Percentiles rank a stretch among this genome's conserved stretches.
phyloP scores from a whole-genome alignment of 495 filamentous ascomycete species.

The Cercophora scortea region DNA sequence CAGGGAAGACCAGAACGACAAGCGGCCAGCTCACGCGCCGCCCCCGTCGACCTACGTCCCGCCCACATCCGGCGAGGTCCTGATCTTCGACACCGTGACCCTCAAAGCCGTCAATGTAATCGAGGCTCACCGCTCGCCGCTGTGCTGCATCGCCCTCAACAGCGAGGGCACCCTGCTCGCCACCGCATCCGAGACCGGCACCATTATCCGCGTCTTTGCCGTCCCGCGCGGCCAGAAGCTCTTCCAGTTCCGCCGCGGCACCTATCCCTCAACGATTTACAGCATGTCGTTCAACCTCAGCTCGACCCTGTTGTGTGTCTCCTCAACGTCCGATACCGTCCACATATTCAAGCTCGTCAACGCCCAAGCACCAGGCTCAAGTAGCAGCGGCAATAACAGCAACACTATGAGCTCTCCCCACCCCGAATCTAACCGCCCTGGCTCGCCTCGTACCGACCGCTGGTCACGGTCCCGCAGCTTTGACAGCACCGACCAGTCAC shows the following conservation, averaged over 20 bases:
- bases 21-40: conserved; percentile 75
- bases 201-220: conserved; percentile 91
- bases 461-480: conserved; percentile 39
- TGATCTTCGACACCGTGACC: conserved; percentile 82
- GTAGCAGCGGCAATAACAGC: neutral
- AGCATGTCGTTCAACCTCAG: conserved; percentile 99
- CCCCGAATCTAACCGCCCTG: neutral
- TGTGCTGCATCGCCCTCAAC: conserved; percentile 85
- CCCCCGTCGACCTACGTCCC: conserved; percentile 65
- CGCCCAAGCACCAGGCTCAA: conserved; percentile 11
- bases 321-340: conserved; percentile 93
- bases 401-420: neutral
- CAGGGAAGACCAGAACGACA: conserved; percentile 44
- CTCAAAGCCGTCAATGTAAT: conserved; percentile 87
- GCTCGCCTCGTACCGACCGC: conserved; percentile 34
- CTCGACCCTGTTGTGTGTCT: conserved; percentile 88
- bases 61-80: conserved; percentile 83
- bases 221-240: conserved; percentile 84
- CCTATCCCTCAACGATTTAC: conserved; percentile 87
- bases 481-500: conserved; percentile 40
- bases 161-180: conserved; percentile 88
- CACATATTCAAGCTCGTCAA: conserved; percentile 76
- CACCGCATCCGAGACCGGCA: conserved; percentile 94
- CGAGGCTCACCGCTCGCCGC: conserved; percentile 87
- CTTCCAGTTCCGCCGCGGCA: conserved; percentile 89